Percentiles rank a stretch among this genome's conserved stretches.
Evolutionary conservation across 2,329 filamentous ascomycete species (phyloP).

Genomic region (Fusarium verticillioides): DNA sequence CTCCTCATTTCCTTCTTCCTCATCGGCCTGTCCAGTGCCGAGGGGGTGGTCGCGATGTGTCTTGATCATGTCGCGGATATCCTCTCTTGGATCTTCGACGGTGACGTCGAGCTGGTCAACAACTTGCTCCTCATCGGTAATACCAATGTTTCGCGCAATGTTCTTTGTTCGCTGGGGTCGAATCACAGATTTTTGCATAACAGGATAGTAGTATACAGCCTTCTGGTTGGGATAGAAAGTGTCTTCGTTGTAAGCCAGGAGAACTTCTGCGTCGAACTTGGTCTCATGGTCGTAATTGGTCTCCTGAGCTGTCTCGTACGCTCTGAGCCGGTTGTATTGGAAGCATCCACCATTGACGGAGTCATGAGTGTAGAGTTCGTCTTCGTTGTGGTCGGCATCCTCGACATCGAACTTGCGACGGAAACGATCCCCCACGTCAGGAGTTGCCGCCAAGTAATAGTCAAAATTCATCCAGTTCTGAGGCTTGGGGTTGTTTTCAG

Average conservation of each 20-base stretch:
- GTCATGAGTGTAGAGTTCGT: conserved; percentile 65
- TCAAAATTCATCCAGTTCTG: conserved; percentile 72
- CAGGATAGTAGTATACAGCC: conserved; percentile 74
- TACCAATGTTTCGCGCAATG: conserved; percentile 64
- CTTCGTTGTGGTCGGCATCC: conserved; percentile 64
- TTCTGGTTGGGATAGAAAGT: conserved; percentile 62
- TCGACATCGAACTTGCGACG: conserved; percentile 69
- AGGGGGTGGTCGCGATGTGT: conserved; percentile 65
- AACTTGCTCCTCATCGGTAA: conserved; percentile 62
- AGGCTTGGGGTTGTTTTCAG: conserved; percentile 65
- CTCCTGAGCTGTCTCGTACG: conserved; percentile 72
- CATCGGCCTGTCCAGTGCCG: conserved; percentile 56
- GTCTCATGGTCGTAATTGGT: conserved; percentile 65
- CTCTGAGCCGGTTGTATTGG: conserved; percentile 69
- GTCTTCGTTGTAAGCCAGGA: conserved; percentile 68
- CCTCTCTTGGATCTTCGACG: conserved; percentile 66
- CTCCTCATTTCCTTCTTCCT: conserved; percentile 49
- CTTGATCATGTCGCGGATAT: conserved; percentile 62
- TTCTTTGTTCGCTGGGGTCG: conserved; percentile 72
- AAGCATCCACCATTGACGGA: conserved; percentile 63
- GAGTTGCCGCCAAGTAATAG: conserved; percentile 68
- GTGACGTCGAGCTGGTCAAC: conserved; percentile 67
- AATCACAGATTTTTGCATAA: conserved; percentile 72
- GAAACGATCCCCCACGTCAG: conserved; percentile 63
- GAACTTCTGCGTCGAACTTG: conserved; percentile 73